Conservation (phyloP, 345 rosid species). For the Hibiscus trionum region DNA sequence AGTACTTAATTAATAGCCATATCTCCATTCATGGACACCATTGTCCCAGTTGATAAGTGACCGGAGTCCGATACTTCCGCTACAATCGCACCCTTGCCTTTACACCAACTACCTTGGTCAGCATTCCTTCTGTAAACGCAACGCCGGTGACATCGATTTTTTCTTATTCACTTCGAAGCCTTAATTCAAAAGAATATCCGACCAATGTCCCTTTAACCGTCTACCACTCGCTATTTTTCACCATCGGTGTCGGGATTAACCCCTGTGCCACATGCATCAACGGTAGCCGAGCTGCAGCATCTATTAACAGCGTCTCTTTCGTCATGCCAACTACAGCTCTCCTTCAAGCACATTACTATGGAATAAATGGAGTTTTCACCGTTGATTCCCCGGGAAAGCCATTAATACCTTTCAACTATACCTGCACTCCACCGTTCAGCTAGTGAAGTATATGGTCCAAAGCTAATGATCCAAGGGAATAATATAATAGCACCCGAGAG, state of each 20-base stretch:
- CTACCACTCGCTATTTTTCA: slow-evolving; percentile 44
- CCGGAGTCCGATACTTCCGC: slow-evolving; percentile 34
- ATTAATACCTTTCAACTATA: slow-evolving; percentile 40
- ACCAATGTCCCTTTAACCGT: slow-evolving; percentile 43
- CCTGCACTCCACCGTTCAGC: slow-evolving; percentile 38
- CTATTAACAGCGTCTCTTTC: slow-evolving; percentile 50
- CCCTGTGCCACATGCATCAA: slow-evolving; percentile 54
- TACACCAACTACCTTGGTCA: slow-evolving; percentile 29
- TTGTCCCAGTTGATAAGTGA: slow-evolving; percentile 48
- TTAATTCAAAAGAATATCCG: slow-evolving; percentile 45
- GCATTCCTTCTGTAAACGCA: slow-evolving; percentile 51
- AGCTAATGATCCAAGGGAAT: slow-evolving; percentile 64
- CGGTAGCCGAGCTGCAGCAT: slow-evolving; percentile 33
- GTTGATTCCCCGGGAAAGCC: slow-evolving; percentile 64
- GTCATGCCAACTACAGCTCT: slow-evolving; percentile 49
- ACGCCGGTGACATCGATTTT: slow-evolving; percentile 34
- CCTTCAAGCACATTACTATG: slow-evolving; percentile 61
- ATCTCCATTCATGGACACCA: slow-evolving; percentile 77
- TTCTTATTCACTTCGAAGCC: slow-evolving; percentile 41
- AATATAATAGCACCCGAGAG: slow-evolving; percentile 61
- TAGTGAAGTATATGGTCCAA: too few relatives aligned
- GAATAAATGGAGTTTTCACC: slow-evolving; percentile 53
- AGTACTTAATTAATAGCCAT: slow-evolving; percentile 42
- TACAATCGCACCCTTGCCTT: slow-evolving; percentile 34
- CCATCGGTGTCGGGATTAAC: slow-evolving; percentile 50